These are phyloP conservation scores for Ogataea glucozyma DNA, from an alignment of 805 yeast genomes.

Conservation along the genomic window DNA sequence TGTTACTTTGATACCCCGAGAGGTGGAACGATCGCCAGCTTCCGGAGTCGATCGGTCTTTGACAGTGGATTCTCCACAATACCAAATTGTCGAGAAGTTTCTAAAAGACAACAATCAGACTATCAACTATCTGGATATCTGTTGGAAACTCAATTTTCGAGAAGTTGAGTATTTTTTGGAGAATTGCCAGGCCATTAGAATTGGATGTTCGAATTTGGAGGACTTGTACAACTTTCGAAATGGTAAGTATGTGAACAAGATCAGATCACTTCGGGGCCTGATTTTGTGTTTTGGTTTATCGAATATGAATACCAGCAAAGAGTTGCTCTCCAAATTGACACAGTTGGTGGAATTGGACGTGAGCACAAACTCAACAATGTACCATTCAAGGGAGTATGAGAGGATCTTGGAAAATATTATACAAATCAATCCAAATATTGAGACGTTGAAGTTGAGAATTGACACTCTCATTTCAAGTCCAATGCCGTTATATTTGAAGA, in stretches of 20 bases:
- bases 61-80: slow-evolving; percentile 13
- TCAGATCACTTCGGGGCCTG: slow-evolving; percentile 17
- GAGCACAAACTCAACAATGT: slow-evolving; percentile 23
- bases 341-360: slow-evolving; percentile 18
- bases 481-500: slow-evolving; percentile 17
- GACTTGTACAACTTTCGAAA: slow-evolving; percentile 14
- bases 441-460: slow-evolving; percentile 17
- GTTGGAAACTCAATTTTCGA: slow-evolving; percentile 19
- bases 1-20: slow-evolving; percentile 13
- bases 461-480: slow-evolving; percentile 22
- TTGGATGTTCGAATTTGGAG: slow-evolving; percentile 20
- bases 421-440: slow-evolving; percentile 16
- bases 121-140: slow-evolving; percentile 13
- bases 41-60: slow-evolving; percentile 11
- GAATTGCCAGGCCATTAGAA: slow-evolving; percentile 15
- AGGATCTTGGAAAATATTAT: slow-evolving; percentile 20
- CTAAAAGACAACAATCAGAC: slow-evolving; percentile 1
- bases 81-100: slow-evolving; percentile 7
- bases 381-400: slow-evolving; percentile 22
- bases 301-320: slow-evolving; percentile 19
- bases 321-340: slow-evolving; percentile 14
- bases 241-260: slow-evolving; percentile 18
- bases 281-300: slow-evolving; percentile 22
- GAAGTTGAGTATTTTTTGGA: slow-evolving; percentile 16
- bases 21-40: slow-evolving; percentile 12